Conservation (phyloP, 768 basidiomycete genomes). For the Lactarius vividus region DNA sequence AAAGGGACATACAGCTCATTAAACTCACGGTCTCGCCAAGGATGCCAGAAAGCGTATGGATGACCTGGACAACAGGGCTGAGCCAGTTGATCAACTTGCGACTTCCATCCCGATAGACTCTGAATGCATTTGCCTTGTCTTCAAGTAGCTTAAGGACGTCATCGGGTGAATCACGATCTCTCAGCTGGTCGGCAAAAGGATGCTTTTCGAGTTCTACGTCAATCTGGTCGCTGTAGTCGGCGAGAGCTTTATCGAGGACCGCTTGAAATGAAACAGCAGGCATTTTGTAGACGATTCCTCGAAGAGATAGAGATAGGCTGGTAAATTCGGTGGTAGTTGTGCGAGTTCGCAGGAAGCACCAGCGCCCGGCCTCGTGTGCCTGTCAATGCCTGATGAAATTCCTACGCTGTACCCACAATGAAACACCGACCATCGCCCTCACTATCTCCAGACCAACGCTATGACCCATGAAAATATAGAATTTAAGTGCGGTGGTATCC, state of each 20-base stretch:
- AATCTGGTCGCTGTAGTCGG: not conserved
- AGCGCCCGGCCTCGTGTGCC: not conserved
- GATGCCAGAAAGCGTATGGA: not conserved
- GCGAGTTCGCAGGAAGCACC: not conserved
- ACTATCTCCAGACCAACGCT: not conserved
- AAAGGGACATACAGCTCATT: not conserved
- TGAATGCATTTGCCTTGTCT: not conserved
- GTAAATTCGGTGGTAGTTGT: not conserved
- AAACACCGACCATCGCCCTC: too few relatives aligned
- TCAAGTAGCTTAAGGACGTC: not conserved
- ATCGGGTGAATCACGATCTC: not conserved
- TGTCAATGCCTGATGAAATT: too few relatives aligned
- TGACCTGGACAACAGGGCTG: not conserved
- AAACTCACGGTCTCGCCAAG: not conserved
- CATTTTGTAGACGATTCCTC: not conserved
- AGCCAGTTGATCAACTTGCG: not conserved
- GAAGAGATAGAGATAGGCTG: not conserved
- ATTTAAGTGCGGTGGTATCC: slow-evolving; percentile 4
- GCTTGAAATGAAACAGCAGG: not conserved
- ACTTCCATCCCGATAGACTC: not conserved
- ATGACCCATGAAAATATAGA: not conserved
- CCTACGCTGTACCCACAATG: too few relatives aligned
- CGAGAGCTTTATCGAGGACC: slow-evolving; percentile 1
- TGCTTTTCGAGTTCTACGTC: slow-evolving; percentile 3
- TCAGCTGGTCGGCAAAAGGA: not conserved